Conservation (phyloP, 306 rosid species). For the Glycyrrhiza uralensis region DNA sequence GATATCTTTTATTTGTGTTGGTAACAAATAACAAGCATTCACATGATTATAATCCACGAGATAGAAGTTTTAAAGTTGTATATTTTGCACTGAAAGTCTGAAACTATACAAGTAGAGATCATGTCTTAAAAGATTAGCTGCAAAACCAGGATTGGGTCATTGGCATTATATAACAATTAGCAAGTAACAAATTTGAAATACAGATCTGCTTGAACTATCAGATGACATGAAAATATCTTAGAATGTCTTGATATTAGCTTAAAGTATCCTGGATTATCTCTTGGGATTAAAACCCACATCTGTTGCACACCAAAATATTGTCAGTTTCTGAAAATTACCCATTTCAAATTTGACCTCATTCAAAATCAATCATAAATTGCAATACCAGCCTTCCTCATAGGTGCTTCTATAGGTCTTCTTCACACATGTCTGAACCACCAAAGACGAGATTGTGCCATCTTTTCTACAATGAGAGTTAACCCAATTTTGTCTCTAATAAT, state of each 20-base stretch:
- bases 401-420: not conserved
- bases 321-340: not conserved
- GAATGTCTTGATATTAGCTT: not conserved
- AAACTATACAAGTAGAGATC: not conserved
- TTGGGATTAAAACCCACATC: not conserved
- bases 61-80: slow-evolving; percentile 4
- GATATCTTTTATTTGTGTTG: not conserved
- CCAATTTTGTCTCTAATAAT: not conserved
- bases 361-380: not conserved
- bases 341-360: not conserved
- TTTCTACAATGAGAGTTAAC: not conserved
- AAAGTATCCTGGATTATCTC: not conserved
- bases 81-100: not conserved
- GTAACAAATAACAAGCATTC: not conserved
- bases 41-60: slow-evolving; percentile 2
- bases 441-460: not conserved
- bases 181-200: not conserved
- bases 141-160: not conserved
- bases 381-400: not conserved
- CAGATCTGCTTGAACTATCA: not conserved
- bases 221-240: no score
- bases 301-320: not conserved
- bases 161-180: not conserved
- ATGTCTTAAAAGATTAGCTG: not conserved
- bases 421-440: not conserved